Base-by-base conservation (phyloP, 2,329 filamentous ascomycete genomes). In the Aspergillus hiratsukae region DNA sequence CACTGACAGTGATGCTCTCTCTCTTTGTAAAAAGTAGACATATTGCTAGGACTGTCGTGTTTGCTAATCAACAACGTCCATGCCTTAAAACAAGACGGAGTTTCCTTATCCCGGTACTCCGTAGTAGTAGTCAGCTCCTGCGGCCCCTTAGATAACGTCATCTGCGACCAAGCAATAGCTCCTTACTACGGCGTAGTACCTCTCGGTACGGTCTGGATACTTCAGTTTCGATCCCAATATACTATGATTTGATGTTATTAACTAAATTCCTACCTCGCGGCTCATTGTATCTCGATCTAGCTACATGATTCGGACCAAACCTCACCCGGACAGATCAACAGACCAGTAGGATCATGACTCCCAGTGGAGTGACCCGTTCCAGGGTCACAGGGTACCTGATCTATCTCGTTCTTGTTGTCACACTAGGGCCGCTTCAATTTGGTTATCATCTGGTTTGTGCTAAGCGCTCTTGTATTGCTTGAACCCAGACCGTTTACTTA, bases 341-440 rank as follows among this genome's bases (percentile, higher is more conserved):
- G 21, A 27, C 21, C 21, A 23, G 19, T 23, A 46, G 50, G 54
- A 65, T 29, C 46, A 72, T 71, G 69, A 57, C 59, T 48, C 58
- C 61, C 21, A 51, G 51, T 43, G 53, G 58, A 17, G 51, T 60
- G 43, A 61, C 58, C 53, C 64, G 49, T 51, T 67, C 65, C 7
- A 65, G 55, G 51, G 78, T 91, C 54, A 94, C 90, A 37, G 80
- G 84, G 4, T 96, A 91, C 74, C 84, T 97, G 65, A 70, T 94
- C 67, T 84, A 90, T 68, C 77, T 94, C 49, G 83, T 97, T 54
- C 76, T 86, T 58, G 80, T 92, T 57, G 85, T 89, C 46, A 95
- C 91, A 0, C 76, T 97, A 19, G 94, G 93, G 0, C 91, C 94
- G 1, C 82, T 97, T 48, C 91, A 97, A 68, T 99, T 97, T 71